phyloP scores from a whole-genome alignment of 2,329 filamentous ascomycete species.

The Ophiognomonia clavigignenti-juglandacearum region DNA sequence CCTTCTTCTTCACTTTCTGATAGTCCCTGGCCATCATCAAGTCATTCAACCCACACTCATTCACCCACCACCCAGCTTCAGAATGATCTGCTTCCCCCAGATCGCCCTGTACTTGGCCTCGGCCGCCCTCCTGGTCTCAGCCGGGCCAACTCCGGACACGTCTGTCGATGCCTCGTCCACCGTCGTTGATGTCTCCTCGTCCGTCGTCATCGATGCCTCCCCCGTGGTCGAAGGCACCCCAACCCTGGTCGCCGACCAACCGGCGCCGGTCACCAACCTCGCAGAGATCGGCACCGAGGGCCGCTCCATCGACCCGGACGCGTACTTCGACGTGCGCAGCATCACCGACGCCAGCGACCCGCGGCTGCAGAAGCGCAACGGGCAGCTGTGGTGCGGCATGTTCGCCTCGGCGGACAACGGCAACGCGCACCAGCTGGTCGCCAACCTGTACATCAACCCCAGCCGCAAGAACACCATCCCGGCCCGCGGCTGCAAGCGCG shows the following conservation, averaged over 20 bases:
- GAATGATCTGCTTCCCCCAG: background rate
- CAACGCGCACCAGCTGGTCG: background rate
- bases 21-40: too few species aligned
- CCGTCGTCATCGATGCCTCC: too few species aligned
- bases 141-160: background rate
- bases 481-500: background rate
- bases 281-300: too few species aligned
- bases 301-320: background rate
- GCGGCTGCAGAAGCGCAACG: background rate
- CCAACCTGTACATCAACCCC: background rate
- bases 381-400: background rate
- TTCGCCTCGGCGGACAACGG: background rate
- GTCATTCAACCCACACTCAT: too few species aligned
- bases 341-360: background rate
- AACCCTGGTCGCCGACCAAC: too few species aligned
- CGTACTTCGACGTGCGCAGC: background rate
- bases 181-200: too few species aligned
- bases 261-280: too few species aligned
- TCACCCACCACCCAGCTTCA: too few species aligned
- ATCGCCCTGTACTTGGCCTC: background rate
- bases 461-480: background rate
- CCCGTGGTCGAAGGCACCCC: too few species aligned
- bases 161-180: background rate
- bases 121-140: background rate
- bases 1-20: too few species aligned